Base-by-base conservation (phyloP, 2,329 filamentous ascomycete genomes). In the Blumeria hordei region DNA sequence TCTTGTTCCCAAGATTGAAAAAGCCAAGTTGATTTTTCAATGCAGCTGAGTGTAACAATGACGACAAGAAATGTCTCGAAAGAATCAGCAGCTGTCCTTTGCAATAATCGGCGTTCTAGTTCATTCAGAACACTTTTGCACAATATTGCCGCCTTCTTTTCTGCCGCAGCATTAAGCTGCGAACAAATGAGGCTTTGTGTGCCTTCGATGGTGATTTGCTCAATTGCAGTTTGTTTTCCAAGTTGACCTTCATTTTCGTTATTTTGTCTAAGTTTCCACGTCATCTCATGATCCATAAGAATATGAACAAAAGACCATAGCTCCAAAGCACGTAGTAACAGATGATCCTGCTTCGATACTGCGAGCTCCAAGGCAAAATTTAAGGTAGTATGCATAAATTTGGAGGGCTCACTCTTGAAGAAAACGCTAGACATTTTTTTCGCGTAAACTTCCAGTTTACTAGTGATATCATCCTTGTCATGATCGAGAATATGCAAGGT, bases 1-100 rank as follows among this genome's bases (percentile, higher is more conserved):
- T 77, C 72, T 62, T 81, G 75, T 60, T 81, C 77, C 77, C 78
- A 83, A 1, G 76, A 77, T 58, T 80, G 80, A 67, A 81, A 81
- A 0, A 76, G 74, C 79, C 78, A 83, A 0, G 78, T 81, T 0
- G 77, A 78, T 67, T 81, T 82, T 63, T 83, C 79, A 12, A 81
- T 70, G 59, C 77, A 80, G 62, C 80, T 80, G 51, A 82, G 71
- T 58, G 81, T 74, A 55, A 82, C 74, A 55, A 82, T 65, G 3
- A 76, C 73, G 2, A 77, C 74, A 21, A 81, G 71, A 61, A 78
- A 81, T 66, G 79, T 75, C 59, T 73, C 73, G 61, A 79, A 80
- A 35, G 74, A 74, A 54, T 77, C 71, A 60, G 73, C 76, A 55
- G 71, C 72, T 61, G 78, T 77, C 65, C 75, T 76, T 61, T 80